These are phyloP conservation scores for Hypoxylon crocopeplum DNA, from an alignment of 495 filamentous ascomycete species.

Conservation along the genomic window DNA sequence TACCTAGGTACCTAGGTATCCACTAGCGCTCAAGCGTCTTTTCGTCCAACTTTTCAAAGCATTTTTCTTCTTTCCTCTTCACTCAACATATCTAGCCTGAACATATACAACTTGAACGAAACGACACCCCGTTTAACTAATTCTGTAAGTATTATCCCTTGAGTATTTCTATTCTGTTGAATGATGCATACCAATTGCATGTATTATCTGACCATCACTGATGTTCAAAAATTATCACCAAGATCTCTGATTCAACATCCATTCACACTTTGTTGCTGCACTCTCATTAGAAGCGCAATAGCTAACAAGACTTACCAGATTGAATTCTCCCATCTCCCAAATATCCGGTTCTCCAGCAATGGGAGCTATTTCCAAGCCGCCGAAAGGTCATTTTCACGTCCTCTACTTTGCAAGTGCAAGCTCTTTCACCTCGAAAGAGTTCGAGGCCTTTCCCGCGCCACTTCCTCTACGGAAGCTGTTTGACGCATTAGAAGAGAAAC, in stretches of 20 bases:
- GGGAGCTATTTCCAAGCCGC: conserved; percentile 48
- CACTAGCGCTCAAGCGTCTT: too few relatives aligned
- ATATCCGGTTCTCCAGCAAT: conserved; percentile 19
- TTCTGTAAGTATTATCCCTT: too few relatives aligned
- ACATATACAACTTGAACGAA: too few relatives aligned
- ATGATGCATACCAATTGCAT: conserved; percentile 66
- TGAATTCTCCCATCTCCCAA: neutral
- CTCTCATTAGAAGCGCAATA: conserved; percentile 15
- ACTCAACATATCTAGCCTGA: neutral
- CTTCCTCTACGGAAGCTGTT: conserved; percentile 72
- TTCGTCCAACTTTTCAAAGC: neutral
- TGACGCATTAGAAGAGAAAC: conserved; percentile 71
- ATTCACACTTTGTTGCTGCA: conserved; percentile 22
- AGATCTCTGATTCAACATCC: conserved; percentile 63
- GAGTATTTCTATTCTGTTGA: conserved; percentile 16
- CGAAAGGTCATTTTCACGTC: conserved; percentile 71
- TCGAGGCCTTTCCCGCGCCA: conserved; percentile 76
- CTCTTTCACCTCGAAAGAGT: conserved; percentile 72
- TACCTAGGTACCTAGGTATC: too few relatives aligned
- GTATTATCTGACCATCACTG: conserved; percentile 69
- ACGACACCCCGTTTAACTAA: too few relatives aligned
- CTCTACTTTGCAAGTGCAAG: conserved; percentile 88
- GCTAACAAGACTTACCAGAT: conserved; percentile 28
- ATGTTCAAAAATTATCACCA: conserved; percentile 61
- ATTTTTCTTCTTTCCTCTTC: neutral